Conservation (phyloP, 2,329 filamentous ascomycete genomes). For the Scopulariopsis brevicaulis region DNA sequence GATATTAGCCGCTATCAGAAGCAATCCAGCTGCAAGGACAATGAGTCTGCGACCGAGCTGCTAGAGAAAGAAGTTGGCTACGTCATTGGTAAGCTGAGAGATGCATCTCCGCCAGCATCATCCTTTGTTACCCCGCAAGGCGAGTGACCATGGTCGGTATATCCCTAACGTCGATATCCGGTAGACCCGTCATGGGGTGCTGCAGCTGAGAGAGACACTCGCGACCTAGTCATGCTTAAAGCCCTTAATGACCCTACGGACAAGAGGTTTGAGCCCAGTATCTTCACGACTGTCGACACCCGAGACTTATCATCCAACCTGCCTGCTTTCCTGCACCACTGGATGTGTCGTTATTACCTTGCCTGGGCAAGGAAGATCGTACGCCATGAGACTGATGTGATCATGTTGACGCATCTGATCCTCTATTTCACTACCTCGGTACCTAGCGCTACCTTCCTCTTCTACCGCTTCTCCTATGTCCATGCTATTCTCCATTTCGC, state of each 20-base stretch:
- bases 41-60: neutral
- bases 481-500: constrained; percentile 56
- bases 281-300: constrained; percentile 30
- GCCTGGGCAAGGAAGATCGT: constrained; percentile 42
- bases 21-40: neutral
- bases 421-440: constrained; percentile 60
- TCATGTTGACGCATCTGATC: constrained; percentile 67
- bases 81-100: neutral
- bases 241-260: constrained; percentile 27
- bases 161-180: neutral
- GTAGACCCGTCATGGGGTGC: neutral
- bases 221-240: constrained; percentile 22
- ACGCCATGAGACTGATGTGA: constrained; percentile 58
- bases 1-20: constrained; percentile 18
- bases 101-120: neutral
- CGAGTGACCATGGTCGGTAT: neutral
- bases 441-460: constrained; percentile 56
- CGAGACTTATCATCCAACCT: constrained; percentile 19
- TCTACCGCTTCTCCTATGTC: constrained; percentile 51
- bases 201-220: constrained; percentile 12
- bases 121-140: neutral
- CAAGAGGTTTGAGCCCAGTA: constrained; percentile 30
- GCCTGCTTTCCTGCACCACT: constrained; percentile 27
- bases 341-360: constrained; percentile 49
- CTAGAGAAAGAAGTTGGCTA: neutral